Conservation (phyloP, 1,284 basidiomycete species). For the Trichosporon asahii region DNA sequence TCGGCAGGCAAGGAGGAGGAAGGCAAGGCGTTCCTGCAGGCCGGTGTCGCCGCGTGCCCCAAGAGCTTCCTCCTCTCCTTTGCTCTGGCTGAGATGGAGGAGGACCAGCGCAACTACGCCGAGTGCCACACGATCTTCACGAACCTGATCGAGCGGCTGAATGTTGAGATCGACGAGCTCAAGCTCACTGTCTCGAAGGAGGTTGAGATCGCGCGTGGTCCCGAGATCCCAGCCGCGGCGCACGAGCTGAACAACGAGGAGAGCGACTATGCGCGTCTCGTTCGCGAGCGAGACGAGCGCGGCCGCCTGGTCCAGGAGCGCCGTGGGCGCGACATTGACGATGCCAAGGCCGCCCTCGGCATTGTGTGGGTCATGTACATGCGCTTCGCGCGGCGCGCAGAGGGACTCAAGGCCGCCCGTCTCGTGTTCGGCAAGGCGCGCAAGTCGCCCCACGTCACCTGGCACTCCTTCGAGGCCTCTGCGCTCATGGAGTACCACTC, state of each 20-base stretch:
- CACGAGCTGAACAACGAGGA: constrained; percentile 43
- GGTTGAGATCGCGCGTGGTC: constrained; percentile 51
- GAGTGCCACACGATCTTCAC: constrained; percentile 69
- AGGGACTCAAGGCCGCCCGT: constrained; percentile 75
- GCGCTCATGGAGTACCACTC: constrained; percentile 96
- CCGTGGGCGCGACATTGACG: constrained; percentile 55
- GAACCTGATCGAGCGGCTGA: constrained; percentile 66
- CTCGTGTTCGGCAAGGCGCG: constrained; percentile 78
- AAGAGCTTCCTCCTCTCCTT: constrained; percentile 83
- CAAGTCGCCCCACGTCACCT: constrained; percentile 77
- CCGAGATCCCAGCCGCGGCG: constrained; percentile 40
- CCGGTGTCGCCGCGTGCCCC: constrained; percentile 84
- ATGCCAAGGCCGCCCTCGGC: constrained; percentile 54
- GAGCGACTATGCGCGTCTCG: constrained; percentile 55
- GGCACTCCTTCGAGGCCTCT: constrained; percentile 91
- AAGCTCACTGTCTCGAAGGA: constrained; percentile 58
- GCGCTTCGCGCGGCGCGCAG: constrained; percentile 80
- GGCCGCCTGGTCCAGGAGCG: constrained; percentile 52
- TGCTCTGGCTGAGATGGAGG: constrained; percentile 79
- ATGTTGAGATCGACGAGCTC: constrained; percentile 67
- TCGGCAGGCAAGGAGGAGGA: constrained; percentile 76
- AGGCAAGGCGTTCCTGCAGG: constrained; percentile 71
- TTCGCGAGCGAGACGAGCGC: constrained; percentile 63
- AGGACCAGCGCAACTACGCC: constrained; percentile 62
- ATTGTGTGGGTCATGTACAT: constrained; percentile 79